Evolutionary conservation across 179 eudicot species (phyloP).

Genomic region (Monotropa hypopitys): DNA sequence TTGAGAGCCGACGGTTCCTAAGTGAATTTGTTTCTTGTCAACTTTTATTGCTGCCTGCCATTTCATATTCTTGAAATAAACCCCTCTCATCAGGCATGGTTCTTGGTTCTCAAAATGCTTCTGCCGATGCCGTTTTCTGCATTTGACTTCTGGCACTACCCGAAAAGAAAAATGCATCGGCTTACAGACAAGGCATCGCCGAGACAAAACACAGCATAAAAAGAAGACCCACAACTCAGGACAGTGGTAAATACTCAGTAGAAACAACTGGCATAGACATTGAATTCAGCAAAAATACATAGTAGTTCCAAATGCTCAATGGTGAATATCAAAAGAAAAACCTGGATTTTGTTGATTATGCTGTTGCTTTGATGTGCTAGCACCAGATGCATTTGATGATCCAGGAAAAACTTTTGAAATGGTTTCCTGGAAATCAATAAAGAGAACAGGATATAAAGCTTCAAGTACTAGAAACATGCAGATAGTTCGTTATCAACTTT

Average conservation of each 20-base stretch:
- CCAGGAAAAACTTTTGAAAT: constrained; percentile 14
- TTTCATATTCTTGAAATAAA: constrained; percentile 75
- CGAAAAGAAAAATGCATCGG: neutral
- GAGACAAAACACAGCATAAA: too few relatives aligned
- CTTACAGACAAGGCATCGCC: neutral
- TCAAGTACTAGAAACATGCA: neutral
- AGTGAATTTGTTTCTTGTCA: constrained; percentile 84
- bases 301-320: neutral
- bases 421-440: constrained; percentile 25
- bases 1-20: constrained; percentile 73
- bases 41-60: constrained; percentile 99
- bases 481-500: neutral
- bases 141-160: constrained; percentile 35
- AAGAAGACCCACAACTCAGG: too few relatives aligned
- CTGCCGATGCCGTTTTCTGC: constrained; percentile 59
- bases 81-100: constrained; percentile 54
- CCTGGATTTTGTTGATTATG: constrained; percentile 33
- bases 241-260: neutral
- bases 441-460: neutral
- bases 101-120: constrained; percentile 42
- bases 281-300: neutral
- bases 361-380: constrained; percentile 33
- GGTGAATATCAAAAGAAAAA: constrained; percentile 10
- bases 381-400: constrained; percentile 24
- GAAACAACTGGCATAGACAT: neutral